Base-by-base conservation (phyloP, 805 yeast genomes). In the Kodamaea fukazawae region DNA sequence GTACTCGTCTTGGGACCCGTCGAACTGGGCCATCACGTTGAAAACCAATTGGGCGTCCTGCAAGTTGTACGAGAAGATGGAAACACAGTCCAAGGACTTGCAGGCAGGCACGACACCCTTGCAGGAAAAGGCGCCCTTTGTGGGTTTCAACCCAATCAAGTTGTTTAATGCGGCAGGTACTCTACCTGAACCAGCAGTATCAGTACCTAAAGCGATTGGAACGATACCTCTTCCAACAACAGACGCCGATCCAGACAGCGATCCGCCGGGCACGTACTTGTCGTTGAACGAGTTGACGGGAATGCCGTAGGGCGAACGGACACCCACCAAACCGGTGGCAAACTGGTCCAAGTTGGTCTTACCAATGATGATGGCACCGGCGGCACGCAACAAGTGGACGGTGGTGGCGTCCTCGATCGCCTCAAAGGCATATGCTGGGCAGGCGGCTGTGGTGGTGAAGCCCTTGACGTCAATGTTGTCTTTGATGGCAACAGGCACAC, bases 41-140 rank as follows among this genome's bases (percentile, higher is more conserved):
- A 88, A 86, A 15, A 80, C 76, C 16, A 75, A 57, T 65, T 91
- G 96, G 8, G 97, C 96, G 62, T 91, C 99, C 25, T 72, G 66
- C 45, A 93, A 61, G 47, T 80, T 84, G 46, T 84, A 66, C 1
- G 96, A 70, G 59, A 93, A 90, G 33, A 90, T 75, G 10, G 96
- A 87, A 16, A 88, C 95, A 61, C 96, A 87, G 61, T 91, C 99
- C 38, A 91, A 73, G 1, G 96, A 87, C 60, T 83, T 86, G 65
- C 99, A 91, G 12, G 98, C 98, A 11, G 98, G 98, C 5, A 93
- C 93, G n/a, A 91, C 96, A 46, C 99, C 99, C 3, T 71, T 60
- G 42, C 95, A 80, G 7, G 96, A 86, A 52, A 91, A 82, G 1
- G 79, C 79, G 40, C 99, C 99, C 46, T 80, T 79, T 1, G 97